phyloP scores from a whole-genome alignment of 2,329 filamentous ascomycete species.

The Aspergillus nomiae region DNA sequence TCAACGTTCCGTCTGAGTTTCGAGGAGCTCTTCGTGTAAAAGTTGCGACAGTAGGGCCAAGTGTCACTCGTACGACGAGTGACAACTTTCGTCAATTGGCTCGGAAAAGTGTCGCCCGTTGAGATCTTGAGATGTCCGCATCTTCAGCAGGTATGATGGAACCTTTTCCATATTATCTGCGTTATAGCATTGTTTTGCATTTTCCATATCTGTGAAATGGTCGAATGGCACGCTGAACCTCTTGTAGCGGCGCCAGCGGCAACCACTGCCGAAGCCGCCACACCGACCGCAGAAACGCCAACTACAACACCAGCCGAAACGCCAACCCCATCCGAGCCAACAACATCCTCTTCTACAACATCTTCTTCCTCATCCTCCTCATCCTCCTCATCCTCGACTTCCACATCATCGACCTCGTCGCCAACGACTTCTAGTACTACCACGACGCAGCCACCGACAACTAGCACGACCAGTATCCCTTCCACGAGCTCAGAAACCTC shows the following conservation, averaged over 20 bases:
- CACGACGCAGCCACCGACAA: conserved; percentile 13
- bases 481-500: conserved; percentile 15
- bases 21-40: not conserved
- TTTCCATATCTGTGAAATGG: not conserved
- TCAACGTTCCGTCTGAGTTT: not conserved
- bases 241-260: conserved; percentile 9
- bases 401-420: conserved; percentile 24
- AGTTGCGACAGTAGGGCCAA: not conserved
- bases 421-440: conserved; percentile 20
- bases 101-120: not conserved
- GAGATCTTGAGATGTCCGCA: not conserved
- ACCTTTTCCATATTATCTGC: not conserved
- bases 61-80: not conserved
- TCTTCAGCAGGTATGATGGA: conserved; percentile 3
- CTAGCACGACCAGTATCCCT: conserved; percentile 20
- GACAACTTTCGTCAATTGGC: not conserved
- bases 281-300: conserved; percentile 13
- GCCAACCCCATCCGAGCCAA: conserved; percentile 19
- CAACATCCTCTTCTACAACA: conserved; percentile 20
- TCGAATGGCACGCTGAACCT: not conserved
- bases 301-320: conserved; percentile 17
- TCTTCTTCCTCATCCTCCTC: conserved; percentile 19
- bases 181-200: not conserved
- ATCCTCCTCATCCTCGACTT: conserved; percentile 23
- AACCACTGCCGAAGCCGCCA: conserved; percentile 13